These are phyloP conservation scores for Gonapodya sp. DNA, from an alignment of 192 early-diverging fungal species.

Conservation along the genomic window DNA sequence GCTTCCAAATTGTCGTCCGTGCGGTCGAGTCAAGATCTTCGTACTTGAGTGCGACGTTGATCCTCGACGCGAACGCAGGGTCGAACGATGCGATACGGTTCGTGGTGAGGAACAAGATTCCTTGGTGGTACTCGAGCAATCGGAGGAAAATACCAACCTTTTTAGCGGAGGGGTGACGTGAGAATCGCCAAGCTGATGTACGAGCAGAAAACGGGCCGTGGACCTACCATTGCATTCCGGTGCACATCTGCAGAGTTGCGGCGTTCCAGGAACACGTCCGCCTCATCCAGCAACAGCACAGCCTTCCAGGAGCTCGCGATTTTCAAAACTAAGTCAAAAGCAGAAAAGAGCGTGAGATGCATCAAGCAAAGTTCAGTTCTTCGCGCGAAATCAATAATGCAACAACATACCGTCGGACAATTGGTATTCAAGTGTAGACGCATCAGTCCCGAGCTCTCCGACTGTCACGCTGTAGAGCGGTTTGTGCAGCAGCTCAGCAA, in stretches of 20 bases:
- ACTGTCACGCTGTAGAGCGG: slow-evolving; percentile 49
- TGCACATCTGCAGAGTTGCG: slow-evolving; percentile 33
- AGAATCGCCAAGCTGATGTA: no score
- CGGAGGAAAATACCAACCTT: slow-evolving; percentile 27
- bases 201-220: no score
- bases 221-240: slow-evolving; percentile 34
- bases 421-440: slow-evolving; percentile 35
- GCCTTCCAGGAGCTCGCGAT: slow-evolving; percentile 42
- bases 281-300: slow-evolving; percentile 42
- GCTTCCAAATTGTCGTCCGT: slow-evolving; percentile 10
- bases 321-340: slow-evolving; percentile 25
- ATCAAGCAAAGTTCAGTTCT: not conserved
- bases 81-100: slow-evolving; percentile 48
- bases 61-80: slow-evolving; percentile 37
- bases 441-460: slow-evolving; percentile 45
- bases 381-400: no score
- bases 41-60: slow-evolving; percentile 42
- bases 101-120: slow-evolving; percentile 54
- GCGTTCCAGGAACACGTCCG: slow-evolving; percentile 49
- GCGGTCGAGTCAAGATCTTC: slow-evolving; percentile 24
- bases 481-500: slow-evolving; percentile 38
- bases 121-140: slow-evolving; percentile 50
- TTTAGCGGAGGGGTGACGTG: no score
- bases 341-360: not conserved
- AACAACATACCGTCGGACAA: slow-evolving; percentile 20